Conservation (phyloP, 441 rosid species). For the Syzygium malaccense region DNA sequence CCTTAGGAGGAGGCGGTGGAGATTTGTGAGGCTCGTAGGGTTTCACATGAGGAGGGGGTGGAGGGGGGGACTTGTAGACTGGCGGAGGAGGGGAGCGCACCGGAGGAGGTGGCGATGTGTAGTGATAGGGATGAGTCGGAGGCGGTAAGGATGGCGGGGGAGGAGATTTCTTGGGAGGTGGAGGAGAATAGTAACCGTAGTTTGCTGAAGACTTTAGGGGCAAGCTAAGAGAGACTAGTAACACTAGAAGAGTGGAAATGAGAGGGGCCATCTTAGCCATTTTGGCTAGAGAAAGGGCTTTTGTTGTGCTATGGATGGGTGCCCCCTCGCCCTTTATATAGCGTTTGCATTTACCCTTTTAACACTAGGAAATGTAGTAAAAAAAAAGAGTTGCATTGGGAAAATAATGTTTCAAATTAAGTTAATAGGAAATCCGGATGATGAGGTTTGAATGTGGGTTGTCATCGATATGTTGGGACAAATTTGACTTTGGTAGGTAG, state of each 20-base stretch:
- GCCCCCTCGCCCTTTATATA: slow-evolving; percentile 5
- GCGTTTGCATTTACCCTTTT: neutral
- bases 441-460: neutral
- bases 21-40: too few relatives aligned
- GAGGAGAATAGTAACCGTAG: neutral
- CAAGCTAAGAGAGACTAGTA: slow-evolving; percentile 5
- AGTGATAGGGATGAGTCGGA: neutral
- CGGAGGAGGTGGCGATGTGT: neutral
- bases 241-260: slow-evolving; percentile 7
- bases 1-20: too few relatives aligned
- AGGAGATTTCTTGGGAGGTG: neutral
- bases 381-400: neutral
- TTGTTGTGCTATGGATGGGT: neutral
- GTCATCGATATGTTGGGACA: neutral
- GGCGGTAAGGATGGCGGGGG: neutral
- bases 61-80: neutral
- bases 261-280: slow-evolving; percentile 16
- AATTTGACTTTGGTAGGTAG: neutral
- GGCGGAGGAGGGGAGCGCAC: neutral
- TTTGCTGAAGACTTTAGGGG: neutral
- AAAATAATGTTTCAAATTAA: neutral
- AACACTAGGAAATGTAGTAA: neutral
- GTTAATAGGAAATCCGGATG: neutral
- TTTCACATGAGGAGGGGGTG: neutral
- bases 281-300: neutral